A percentile compares a stretch with the other conserved stretches of the same genome.
Evolutionary conservation across 352 stramenopile genomes (phyloP).

Genomic region (Pythium rhizo-oryzae): DNA sequence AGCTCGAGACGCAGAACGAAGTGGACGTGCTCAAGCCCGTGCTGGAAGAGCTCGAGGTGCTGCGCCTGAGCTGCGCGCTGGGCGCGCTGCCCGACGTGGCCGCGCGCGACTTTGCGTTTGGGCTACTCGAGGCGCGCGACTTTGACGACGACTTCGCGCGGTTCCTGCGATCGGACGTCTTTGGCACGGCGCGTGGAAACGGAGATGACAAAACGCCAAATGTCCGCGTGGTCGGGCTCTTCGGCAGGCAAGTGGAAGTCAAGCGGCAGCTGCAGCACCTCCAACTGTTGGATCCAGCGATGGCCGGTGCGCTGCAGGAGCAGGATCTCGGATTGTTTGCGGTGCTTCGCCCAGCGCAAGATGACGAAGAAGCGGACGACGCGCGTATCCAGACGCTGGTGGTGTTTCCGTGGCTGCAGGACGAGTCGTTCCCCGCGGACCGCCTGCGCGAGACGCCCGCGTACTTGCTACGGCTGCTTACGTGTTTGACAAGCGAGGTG

Average conservation of each 20-base stretch:
- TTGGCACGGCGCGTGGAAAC: conserved; percentile 35
- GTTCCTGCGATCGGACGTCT: conserved; percentile 56
- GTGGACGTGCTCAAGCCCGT: conserved; percentile 71
- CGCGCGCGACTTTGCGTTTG: conserved; percentile 48
- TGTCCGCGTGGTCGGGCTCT: conserved; percentile 49
- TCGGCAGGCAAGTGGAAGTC: conserved; percentile 62
- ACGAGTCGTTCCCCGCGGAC: conserved; percentile 41
- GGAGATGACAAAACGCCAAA: neutral
- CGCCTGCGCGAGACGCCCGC: conserved; percentile 36
- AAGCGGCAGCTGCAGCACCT: conserved; percentile 41
- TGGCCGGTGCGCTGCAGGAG: conserved; percentile 31
- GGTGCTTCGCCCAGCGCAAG: conserved; percentile 25
- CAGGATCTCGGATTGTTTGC: conserved; percentile 63
- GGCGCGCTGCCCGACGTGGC: conserved; percentile 49
- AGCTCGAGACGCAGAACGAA: conserved; percentile 61
- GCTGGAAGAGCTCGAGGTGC: conserved; percentile 67
- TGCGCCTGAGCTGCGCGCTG: conserved; percentile 60
- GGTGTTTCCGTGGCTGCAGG: conserved; percentile 69
- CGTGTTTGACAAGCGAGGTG: conserved; percentile 48
- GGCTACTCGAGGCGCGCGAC: conserved; percentile 47
- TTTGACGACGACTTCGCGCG: conserved; percentile 67
- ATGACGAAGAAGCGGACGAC: neutral
- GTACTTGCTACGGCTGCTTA: conserved; percentile 71
- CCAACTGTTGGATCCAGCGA: conserved; percentile 46
- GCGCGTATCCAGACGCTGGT: conserved; percentile 46